Evolutionary conservation across 192 early-diverging fungal genomes (phyloP).

Genomic region (Allomyces arbusculus): DNA sequence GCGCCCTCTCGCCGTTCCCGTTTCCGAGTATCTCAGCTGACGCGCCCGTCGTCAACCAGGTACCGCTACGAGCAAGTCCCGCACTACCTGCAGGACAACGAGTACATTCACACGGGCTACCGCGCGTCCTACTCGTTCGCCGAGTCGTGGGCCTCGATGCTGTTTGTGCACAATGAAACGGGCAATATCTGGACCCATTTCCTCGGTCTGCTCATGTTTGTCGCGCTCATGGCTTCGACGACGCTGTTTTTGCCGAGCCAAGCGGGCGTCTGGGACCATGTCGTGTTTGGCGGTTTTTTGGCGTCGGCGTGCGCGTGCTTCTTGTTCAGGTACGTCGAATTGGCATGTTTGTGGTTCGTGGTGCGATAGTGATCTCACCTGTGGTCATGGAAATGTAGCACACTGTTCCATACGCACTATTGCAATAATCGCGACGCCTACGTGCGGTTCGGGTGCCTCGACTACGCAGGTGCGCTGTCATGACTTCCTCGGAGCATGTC

Average conservation of each 20-base stretch:
- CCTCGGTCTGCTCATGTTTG: constrained; percentile 32
- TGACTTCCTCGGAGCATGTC: background rate
- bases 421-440: constrained; percentile 35
- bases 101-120: constrained; percentile 26
- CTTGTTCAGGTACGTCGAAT: background rate
- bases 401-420: constrained; percentile 11
- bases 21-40: no score
- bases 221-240: constrained; percentile 26
- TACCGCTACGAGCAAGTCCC: background rate
- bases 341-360: background rate
- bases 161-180: constrained; percentile 45
- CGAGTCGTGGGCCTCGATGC: constrained; percentile 34
- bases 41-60: background rate
- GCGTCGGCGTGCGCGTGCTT: constrained; percentile 16
- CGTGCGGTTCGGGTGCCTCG: constrained; percentile 1
- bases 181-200: constrained; percentile 50
- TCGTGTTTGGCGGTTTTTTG: constrained; percentile 32
- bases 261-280: constrained; percentile 17
- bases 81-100: constrained; percentile 5
- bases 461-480: background rate
- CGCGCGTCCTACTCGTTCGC: constrained; percentile 27
- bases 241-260: constrained; percentile 8
- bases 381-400: background rate
- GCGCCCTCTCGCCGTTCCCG: no score
- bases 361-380: no score